These are phyloP conservation scores for Hemisphaericaspora subhashii DNA, from an alignment of 1,139 yeast species.

Conservation along the genomic window DNA sequence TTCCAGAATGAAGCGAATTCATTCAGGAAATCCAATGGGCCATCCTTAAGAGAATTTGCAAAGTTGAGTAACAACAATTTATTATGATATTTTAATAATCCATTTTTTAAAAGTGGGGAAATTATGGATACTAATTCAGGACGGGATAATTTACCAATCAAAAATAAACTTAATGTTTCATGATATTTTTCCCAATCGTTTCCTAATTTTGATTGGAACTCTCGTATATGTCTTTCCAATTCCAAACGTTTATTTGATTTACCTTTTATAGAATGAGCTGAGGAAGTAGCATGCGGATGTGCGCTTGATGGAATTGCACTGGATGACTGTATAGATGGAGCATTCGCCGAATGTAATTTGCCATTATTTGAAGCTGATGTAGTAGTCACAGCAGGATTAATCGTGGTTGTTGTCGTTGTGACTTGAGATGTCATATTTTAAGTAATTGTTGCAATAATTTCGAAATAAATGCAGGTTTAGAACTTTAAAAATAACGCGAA, in stretches of 20 bases:
- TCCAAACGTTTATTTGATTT: constrained; percentile 55
- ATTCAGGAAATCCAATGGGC: constrained; percentile 41
- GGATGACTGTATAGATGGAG: background rate
- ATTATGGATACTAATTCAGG: constrained; percentile 64
- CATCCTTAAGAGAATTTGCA: constrained; percentile 81
- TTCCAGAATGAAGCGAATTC: constrained; percentile 63
- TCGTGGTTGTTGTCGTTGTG: constrained; percentile 9
- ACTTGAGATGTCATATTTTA: constrained; percentile 12
- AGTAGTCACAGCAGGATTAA: constrained; percentile 6
- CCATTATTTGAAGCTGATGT: constrained; percentile 5
- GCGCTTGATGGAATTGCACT: constrained; percentile 3
- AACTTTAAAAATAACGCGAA: too few relatives aligned
- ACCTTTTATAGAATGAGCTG: constrained; percentile 2
- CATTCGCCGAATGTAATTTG: constrained; percentile 1
- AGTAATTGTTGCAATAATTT: too few relatives aligned
- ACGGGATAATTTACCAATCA: constrained; percentile 79
- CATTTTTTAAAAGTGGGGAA: constrained; percentile 54
- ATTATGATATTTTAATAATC: constrained; percentile 64
- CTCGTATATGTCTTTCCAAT: constrained; percentile 69
- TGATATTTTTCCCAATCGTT: constrained; percentile 85
- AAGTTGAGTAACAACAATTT: constrained; percentile 76
- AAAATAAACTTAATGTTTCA: constrained; percentile 69
- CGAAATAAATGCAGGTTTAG: background rate
- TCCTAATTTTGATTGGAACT: constrained; percentile 72
- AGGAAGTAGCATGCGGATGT: constrained; percentile 3